Percentiles rank a stretch among this genome's conserved stretches.
phyloP scores from a whole-genome alignment of 164 flowering plant species.

The Brasenia schreberi region DNA sequence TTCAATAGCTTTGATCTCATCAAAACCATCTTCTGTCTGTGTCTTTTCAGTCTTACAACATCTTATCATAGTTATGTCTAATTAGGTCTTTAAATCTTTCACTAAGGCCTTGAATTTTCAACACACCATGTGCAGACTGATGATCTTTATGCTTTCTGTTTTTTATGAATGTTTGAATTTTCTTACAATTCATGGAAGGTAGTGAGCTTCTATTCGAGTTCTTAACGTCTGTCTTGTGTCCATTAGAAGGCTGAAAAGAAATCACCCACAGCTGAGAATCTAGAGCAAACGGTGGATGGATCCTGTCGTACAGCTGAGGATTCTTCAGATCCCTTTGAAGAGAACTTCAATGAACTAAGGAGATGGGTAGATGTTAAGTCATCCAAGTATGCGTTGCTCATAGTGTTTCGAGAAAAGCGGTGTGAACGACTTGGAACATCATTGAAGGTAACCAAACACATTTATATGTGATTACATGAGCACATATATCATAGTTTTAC shows the following conservation, averaged over 20 bases:
- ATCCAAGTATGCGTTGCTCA: constrained; percentile 55
- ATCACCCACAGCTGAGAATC: constrained; percentile 12
- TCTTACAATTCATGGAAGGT: not conserved
- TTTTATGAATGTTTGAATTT: not conserved
- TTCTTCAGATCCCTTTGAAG: constrained; percentile 48
- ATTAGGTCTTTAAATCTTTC: too few species aligned
- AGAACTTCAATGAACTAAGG: constrained; percentile 66
- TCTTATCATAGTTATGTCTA: too few species aligned
- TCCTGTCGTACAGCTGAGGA: constrained; percentile 12
- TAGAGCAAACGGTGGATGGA: constrained; percentile 10
- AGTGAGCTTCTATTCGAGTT: not conserved
- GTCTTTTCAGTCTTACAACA: too few species aligned
- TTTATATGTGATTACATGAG: too few species aligned
- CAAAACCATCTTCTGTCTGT: too few species aligned
- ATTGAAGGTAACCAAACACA: constrained; percentile 47
- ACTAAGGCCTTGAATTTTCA: too few species aligned
- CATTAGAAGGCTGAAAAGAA: constrained; percentile 20
- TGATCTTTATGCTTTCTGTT: too few species aligned
- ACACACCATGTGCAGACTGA: too few species aligned
- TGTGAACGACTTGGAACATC: constrained; percentile 67
- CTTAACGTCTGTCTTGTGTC: not conserved
- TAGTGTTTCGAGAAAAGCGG: constrained; percentile 55
- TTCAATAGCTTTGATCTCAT: too few species aligned
- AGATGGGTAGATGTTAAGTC: constrained; percentile 89
- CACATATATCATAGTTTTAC: too few species aligned